Evolutionary conservation across 371 early-diverging fungal species (phyloP).

Genomic region (Amoeboaphelidium protococcarum): DNA sequence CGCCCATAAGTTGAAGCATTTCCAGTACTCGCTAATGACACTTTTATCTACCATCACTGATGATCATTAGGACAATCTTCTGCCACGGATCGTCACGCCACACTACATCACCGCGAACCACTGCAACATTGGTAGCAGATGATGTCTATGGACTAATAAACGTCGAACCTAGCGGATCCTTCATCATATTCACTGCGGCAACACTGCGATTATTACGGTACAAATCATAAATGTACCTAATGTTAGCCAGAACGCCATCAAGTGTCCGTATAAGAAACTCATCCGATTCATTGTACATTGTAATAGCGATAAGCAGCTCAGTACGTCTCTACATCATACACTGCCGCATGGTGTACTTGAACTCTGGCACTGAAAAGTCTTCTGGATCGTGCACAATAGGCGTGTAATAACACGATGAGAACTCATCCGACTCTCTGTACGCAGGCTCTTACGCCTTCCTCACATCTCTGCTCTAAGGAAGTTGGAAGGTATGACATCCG

Average conservation of each 20-base stretch:
- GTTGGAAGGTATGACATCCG: too few relatives aligned
- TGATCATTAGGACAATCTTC: not conserved
- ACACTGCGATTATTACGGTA: not conserved
- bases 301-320: not conserved
- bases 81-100: not conserved
- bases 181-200: not conserved
- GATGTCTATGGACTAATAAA: not conserved
- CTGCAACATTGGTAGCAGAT: too few relatives aligned
- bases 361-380: not conserved
- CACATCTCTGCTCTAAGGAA: too few relatives aligned
- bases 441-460: too few relatives aligned
- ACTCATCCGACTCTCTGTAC: too few relatives aligned
- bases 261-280: not conserved
- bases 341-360: not conserved
- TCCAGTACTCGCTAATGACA: not conserved
- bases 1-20: not conserved
- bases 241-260: not conserved
- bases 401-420: too few relatives aligned
- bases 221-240: not conserved
- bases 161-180: not conserved
- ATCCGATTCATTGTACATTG: not conserved
- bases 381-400: not conserved
- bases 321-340: not conserved
- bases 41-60: not conserved
- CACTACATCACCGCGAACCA: not conserved